These are phyloP conservation scores for Haematococcus lacustris DNA, from an alignment of 139 green algal species.

Conservation along the genomic window DNA sequence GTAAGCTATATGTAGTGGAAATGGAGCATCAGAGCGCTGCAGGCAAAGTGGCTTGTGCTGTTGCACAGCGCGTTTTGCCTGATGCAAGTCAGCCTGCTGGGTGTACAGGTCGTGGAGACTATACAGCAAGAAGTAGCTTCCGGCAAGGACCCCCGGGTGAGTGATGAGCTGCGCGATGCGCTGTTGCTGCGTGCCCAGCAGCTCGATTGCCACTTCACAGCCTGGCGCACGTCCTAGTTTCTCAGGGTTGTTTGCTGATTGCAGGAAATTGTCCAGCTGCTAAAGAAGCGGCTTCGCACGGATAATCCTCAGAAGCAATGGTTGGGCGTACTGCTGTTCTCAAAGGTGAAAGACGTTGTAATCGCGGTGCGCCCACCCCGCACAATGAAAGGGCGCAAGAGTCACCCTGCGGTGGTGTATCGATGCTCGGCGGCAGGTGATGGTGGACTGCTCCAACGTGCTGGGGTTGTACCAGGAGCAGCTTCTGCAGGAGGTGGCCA, in stretches of 20 bases:
- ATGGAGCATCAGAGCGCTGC: not conserved
- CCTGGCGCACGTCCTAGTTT: too few relatives aligned
- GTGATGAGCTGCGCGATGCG: too few relatives aligned
- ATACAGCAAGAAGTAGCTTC: conserved; percentile 26
- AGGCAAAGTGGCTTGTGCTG: not conserved
- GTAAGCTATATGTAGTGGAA: not conserved
- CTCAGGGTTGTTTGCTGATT: too few relatives aligned
- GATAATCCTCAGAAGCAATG: conserved; percentile 61
- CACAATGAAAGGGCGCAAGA: too few relatives aligned
- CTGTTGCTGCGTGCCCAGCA: too few relatives aligned
- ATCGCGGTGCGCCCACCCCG: too few relatives aligned
- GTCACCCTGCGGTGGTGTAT: too few relatives aligned
- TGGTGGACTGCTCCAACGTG: conserved; percentile 31
- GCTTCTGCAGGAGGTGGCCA: conserved; percentile 46
- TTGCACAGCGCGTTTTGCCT: too few relatives aligned
- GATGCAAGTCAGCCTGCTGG: not conserved
- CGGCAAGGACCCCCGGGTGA: conserved; percentile 33
- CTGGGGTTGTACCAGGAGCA: conserved; percentile 30
- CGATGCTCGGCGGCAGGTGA: conserved; percentile 34
- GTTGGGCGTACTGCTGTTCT: conserved; percentile 40
- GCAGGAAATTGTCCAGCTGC: conserved; percentile 34
- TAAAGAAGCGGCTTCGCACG: conserved; percentile 41
- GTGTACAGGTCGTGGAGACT: conserved; percentile 31
- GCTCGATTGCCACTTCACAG: too few relatives aligned
- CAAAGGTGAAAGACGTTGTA: too few relatives aligned